These are phyloP conservation scores for Candida dubliniensis DNA, from an alignment of 1,139 yeast species.

Conservation along the genomic window DNA sequence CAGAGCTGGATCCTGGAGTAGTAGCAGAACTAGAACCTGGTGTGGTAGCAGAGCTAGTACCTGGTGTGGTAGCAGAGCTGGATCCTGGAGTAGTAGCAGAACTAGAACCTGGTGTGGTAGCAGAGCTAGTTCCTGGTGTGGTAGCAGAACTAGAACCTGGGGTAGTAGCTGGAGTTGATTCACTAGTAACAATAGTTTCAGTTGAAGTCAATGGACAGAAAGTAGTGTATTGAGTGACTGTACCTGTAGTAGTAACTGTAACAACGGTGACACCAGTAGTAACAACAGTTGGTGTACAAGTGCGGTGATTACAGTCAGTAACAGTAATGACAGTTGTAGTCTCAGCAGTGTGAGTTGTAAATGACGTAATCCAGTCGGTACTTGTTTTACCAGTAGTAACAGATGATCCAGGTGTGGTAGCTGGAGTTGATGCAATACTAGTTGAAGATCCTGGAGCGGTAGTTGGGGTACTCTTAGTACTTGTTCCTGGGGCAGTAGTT, in stretches of 20 bases:
- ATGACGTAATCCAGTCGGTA: not conserved
- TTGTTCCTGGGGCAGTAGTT: not conserved
- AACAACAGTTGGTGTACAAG: not conserved
- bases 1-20: too few species aligned
- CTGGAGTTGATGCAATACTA: not conserved
- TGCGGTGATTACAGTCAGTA: slow-evolving; percentile 1
- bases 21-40: not conserved
- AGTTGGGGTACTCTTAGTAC: not conserved
- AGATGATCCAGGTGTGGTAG: not conserved
- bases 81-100: not conserved
- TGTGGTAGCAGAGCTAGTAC: not conserved
- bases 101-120: not conserved
- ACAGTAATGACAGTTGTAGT: slow-evolving; percentile 1
- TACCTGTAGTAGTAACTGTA: slow-evolving; percentile 2
- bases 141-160: slow-evolving; percentile 13
- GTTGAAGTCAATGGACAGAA: slow-evolving; percentile 7
- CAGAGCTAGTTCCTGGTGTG: not conserved
- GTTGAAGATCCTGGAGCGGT: not conserved
- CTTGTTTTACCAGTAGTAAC: not conserved
- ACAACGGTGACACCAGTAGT: slow-evolving; percentile 5
- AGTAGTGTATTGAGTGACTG: slow-evolving; percentile 1
- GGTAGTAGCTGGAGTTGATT: slow-evolving; percentile 2
- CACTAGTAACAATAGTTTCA: slow-evolving; percentile 1
- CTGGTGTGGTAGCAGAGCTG: not conserved
- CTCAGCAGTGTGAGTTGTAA: not conserved